phyloP scores from a whole-genome alignment of 1,284 basidiomycete genomes.

The Cystobasidium sp. region DNA sequence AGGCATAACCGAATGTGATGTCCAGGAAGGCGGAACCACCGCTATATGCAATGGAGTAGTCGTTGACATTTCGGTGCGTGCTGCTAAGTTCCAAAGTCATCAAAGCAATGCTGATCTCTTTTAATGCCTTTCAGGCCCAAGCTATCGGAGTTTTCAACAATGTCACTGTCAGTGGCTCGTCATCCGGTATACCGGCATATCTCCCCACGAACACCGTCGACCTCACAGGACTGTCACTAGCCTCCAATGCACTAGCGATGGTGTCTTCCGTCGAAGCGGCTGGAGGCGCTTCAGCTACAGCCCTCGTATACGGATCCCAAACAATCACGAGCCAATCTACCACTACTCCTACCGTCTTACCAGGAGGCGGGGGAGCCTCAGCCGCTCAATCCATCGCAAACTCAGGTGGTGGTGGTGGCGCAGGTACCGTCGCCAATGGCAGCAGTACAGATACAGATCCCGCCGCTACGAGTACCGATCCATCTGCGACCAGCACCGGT shows the following conservation, averaged over 20 bases:
- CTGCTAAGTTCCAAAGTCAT: background rate
- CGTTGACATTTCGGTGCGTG: conserved; percentile 1
- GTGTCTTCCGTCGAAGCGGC: background rate
- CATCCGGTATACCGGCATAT: conserved; percentile 9
- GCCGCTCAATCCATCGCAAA: background rate
- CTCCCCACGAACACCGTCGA: conserved; percentile 1
- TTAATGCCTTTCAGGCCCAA: background rate
- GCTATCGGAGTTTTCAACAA: conserved; percentile 4
- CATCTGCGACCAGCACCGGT: background rate
- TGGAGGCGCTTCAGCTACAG: background rate
- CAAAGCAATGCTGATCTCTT: background rate
- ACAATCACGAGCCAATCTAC: background rate
- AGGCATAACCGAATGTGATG: background rate
- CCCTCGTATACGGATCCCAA: background rate
- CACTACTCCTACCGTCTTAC: background rate
- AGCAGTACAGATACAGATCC: background rate
- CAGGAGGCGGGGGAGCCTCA: background rate
- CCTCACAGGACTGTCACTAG: background rate
- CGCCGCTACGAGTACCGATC: background rate
- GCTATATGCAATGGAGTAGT: conserved; percentile 5
- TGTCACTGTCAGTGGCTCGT: background rate
- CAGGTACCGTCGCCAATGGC: background rate
- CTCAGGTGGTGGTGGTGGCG: background rate
- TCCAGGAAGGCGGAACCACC: conserved; percentile 1
- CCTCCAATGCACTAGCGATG: conserved; percentile 1